Conservation (phyloP, 805 yeast genomes). For the Cyberlindnera mycetangii region DNA sequence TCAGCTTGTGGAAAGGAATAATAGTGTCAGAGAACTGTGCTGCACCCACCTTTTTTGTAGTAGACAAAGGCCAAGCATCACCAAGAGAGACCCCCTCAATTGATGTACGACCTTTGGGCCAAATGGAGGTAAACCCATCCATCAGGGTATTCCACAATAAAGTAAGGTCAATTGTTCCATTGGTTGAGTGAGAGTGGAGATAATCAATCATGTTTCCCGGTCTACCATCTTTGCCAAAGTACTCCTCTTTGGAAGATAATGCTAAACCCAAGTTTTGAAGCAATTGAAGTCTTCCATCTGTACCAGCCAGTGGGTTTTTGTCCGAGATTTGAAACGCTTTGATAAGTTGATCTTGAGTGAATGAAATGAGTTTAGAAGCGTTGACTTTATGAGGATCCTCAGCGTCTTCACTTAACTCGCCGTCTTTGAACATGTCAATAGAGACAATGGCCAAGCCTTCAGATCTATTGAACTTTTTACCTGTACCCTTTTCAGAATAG, state of each 20-base stretch:
- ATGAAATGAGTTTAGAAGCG: constrained; percentile 36
- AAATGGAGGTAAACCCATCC: constrained; percentile 53
- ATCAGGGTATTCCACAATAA: constrained; percentile 53
- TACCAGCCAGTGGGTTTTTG: constrained; percentile 49
- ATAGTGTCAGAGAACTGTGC: constrained; percentile 35
- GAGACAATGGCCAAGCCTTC: constrained; percentile 68
- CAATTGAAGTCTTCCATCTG: constrained; percentile 49
- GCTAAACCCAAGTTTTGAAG: constrained; percentile 48
- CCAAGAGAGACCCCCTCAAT: constrained; percentile 53
- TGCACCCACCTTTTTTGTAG: constrained; percentile 27
- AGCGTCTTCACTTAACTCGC: constrained; percentile 39
- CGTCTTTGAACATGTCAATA: constrained; percentile 49
- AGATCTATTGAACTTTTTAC: constrained; percentile 39
- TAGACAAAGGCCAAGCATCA: constrained; percentile 55
- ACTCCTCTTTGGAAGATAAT: constrained; percentile 34
- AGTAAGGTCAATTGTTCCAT: constrained; percentile 38
- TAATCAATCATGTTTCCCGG: constrained; percentile 56
- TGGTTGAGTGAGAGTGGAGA: constrained; percentile 28
- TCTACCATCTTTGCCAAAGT: constrained; percentile 47
- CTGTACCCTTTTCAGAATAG: constrained; percentile 38
- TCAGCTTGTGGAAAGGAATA: constrained; percentile 62
- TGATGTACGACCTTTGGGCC: constrained; percentile 59
- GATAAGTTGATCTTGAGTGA: constrained; percentile 36
- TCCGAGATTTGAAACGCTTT: constrained; percentile 47
- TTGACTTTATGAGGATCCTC: constrained; percentile 41